Evolutionary conservation across 768 basidiomycete species (phyloP).

Genomic region (Boletus rubescentipes): DNA sequence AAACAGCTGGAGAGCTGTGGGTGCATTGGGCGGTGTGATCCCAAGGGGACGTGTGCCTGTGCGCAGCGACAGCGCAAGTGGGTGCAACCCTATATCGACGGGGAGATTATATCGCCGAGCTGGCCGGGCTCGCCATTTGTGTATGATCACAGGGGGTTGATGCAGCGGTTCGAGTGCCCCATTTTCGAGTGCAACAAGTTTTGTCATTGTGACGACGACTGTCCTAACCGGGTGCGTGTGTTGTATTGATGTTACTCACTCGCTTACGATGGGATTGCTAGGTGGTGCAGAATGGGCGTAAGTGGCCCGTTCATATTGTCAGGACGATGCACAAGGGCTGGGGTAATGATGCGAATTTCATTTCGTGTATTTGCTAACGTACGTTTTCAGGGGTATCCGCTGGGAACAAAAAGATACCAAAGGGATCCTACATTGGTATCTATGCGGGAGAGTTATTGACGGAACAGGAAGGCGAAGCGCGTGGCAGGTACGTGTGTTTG

Average conservation of each 20-base stretch:
- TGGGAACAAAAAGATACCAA: constrained; percentile 58
- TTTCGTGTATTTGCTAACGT: neutral
- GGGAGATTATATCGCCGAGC: constrained; percentile 27
- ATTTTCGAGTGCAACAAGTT: constrained; percentile 86
- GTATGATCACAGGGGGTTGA: constrained; percentile 60
- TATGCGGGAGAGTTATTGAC: constrained; percentile 84
- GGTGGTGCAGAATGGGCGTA: constrained; percentile 84
- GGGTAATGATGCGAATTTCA: constrained; percentile 49
- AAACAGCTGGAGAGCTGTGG: constrained; percentile 62
- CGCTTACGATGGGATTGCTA: constrained; percentile 26
- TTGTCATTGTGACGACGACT: constrained; percentile 80
- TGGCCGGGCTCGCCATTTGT: constrained; percentile 55
- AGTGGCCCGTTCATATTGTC: constrained; percentile 56
- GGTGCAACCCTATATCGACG: constrained; percentile 23
- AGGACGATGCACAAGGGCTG: constrained; percentile 82
- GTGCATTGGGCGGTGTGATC: constrained; percentile 75
- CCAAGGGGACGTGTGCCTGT: constrained; percentile 71
- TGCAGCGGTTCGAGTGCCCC: constrained; percentile 54
- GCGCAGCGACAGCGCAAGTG: constrained; percentile 51
- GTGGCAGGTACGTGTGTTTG: constrained; percentile 57
- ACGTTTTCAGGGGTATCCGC: constrained; percentile 65
- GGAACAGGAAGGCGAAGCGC: constrained; percentile 60
- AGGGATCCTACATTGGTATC: constrained; percentile 74
- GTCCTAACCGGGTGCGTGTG: constrained; percentile 66
- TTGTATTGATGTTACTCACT: neutral